A percentile compares a stretch with the other conserved stretches of the same genome.
Evolutionary conservation across 148 eudicot species (phyloP).

Genomic region (Rhododendron simsii): DNA sequence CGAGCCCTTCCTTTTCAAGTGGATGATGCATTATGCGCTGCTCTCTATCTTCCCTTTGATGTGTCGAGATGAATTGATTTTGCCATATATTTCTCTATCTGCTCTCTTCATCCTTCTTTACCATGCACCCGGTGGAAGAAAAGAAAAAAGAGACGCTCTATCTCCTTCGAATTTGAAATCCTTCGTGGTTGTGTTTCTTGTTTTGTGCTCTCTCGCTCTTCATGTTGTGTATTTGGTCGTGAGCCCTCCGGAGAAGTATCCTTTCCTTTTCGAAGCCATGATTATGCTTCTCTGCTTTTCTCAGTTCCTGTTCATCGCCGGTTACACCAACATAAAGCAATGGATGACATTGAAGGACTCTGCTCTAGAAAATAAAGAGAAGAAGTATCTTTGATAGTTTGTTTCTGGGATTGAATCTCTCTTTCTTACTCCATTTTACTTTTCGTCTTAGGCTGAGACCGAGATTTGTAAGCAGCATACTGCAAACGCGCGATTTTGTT

Average conservation of each 20-base stretch:
- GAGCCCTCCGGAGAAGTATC: conserved; percentile 71
- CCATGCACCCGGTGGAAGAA: conserved; percentile 54
- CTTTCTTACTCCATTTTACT: background rate
- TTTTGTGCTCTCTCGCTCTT: conserved; percentile 41
- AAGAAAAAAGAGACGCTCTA: conserved; percentile 6
- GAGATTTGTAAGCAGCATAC: background rate
- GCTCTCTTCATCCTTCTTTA: conserved; percentile 59
- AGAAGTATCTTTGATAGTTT: conserved; percentile 32
- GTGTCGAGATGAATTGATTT: conserved; percentile 58
- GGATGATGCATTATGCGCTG: conserved; percentile 64
- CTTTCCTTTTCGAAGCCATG: conserved; percentile 85
- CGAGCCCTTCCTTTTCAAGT: conserved; percentile 66
- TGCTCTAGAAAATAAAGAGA: conserved; percentile 33
- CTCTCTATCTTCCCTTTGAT: conserved; percentile 92
- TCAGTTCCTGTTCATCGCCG: conserved; percentile 43
- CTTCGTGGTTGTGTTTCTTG: conserved; percentile 25
- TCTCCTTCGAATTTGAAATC: conserved; percentile 20
- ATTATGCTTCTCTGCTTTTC: conserved; percentile 85
- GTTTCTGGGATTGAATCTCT: background rate
- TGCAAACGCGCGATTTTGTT: background rate
- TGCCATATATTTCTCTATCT: conserved; percentile 58
- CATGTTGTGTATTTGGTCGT: conserved; percentile 56
- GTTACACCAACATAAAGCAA: conserved; percentile 67
- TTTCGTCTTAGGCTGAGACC: background rate
- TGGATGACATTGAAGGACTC: conserved; percentile 47